Conservation (phyloP, 2,329 filamentous ascomycete species). For the Colletotrichum limetticola region DNA sequence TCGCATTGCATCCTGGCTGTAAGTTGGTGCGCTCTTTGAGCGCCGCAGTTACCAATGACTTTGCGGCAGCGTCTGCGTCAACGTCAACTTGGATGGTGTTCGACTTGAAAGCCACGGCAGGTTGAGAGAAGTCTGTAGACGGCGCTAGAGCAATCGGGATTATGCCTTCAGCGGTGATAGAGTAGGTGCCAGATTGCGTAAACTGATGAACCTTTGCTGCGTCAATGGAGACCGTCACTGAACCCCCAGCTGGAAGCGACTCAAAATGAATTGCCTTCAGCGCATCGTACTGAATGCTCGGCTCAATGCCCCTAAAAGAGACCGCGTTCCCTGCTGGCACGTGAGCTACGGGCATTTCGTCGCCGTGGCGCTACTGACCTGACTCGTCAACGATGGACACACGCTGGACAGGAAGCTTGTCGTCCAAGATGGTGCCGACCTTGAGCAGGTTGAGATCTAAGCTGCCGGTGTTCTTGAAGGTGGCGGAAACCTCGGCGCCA, state of each 20-base stretch:
- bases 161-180: constrained; percentile 32
- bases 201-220: constrained; percentile 35
- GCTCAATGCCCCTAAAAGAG: constrained; percentile 35
- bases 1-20: constrained; percentile 2
- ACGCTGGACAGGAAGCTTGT: constrained; percentile 9
- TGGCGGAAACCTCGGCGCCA: background rate
- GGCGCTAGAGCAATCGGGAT: constrained; percentile 30
- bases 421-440: constrained; percentile 39
- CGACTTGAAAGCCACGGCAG: constrained; percentile 33
- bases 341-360: too few relatives aligned
- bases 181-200: constrained; percentile 34
- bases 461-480: background rate
- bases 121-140: constrained; percentile 28
- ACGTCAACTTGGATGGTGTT: constrained; percentile 36
- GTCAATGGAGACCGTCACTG: constrained; percentile 34
- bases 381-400: background rate
- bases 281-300: constrained; percentile 36
- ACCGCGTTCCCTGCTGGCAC: constrained; percentile 13
- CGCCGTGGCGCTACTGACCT: background rate
- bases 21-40: constrained; percentile 33
- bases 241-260: constrained; percentile 15
- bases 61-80: constrained; percentile 12
- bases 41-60: background rate
- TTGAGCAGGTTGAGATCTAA: constrained; percentile 38
- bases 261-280: constrained; percentile 30